Evolutionary conservation across 371 early-diverging fungal genomes (phyloP).

Genomic region (Fennellomyces sp.): DNA sequence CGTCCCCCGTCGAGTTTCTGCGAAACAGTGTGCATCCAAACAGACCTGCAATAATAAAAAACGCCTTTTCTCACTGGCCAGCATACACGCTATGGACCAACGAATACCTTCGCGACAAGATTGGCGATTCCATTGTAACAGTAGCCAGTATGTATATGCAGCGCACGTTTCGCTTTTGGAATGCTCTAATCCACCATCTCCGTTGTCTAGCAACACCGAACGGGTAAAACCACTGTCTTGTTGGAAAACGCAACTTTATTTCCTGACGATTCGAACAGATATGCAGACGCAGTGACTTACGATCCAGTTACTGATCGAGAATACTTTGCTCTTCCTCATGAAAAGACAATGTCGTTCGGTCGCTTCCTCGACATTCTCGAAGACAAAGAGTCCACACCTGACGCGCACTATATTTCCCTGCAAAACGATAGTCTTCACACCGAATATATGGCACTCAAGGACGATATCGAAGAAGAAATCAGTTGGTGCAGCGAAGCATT

Average conservation of each 20-base stretch:
- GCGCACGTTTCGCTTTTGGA: background rate
- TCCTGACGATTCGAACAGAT: conserved; percentile 29
- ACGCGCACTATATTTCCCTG: conserved; percentile 66
- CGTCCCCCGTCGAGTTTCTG: conserved; percentile 43
- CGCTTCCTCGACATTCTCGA: conserved; percentile 54
- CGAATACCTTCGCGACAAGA: conserved; percentile 52
- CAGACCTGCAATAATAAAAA: conserved; percentile 47
- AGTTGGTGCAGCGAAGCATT: conserved; percentile 67
- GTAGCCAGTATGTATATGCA: conserved; percentile 54
- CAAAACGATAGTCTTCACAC: conserved; percentile 71
- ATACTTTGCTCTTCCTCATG: conserved; percentile 73
- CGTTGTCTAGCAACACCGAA: conserved; percentile 38
- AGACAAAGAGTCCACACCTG: conserved; percentile 13
- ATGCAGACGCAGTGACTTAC: conserved; percentile 70
- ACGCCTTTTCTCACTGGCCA: conserved; percentile 58
- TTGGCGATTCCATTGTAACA: conserved; percentile 57
- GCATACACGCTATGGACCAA: conserved; percentile 66
- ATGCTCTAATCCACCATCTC: background rate
- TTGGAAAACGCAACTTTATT: background rate
- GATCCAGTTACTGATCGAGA: conserved; percentile 41
- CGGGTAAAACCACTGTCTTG: conserved; percentile 24
- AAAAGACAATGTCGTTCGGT: conserved; percentile 60
- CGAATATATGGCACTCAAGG: conserved; percentile 55
- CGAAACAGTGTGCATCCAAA: conserved; percentile 44
- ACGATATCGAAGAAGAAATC: conserved; percentile 67